Evolutionary conservation across 2,329 filamentous ascomycete species (phyloP).

Genomic region (Epichloe coenophiala): DNA sequence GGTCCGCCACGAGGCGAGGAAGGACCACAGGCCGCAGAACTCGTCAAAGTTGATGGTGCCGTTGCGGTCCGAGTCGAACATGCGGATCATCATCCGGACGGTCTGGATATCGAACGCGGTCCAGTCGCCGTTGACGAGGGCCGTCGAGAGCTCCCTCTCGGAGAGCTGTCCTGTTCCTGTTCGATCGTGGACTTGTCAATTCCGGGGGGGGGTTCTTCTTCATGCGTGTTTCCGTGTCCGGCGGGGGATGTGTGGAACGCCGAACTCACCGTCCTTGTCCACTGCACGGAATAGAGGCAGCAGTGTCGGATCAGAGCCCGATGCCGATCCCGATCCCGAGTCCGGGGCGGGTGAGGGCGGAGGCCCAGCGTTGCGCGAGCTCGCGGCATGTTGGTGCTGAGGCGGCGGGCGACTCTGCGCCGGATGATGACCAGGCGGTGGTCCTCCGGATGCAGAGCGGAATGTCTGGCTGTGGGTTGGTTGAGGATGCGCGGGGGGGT

Average conservation of each 20-base stretch:
- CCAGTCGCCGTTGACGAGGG: slow-evolving; percentile 94
- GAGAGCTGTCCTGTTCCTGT: slow-evolving; percentile 66
- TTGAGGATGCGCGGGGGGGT: slow-evolving; percentile 1
- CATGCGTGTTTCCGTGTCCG: too few relatives aligned
- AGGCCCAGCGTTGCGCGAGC: slow-evolving; percentile 44
- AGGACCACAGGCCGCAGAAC: slow-evolving; percentile 93
- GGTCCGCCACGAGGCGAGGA: slow-evolving; percentile 83
- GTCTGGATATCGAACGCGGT: slow-evolving; percentile 87
- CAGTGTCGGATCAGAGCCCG: slow-evolving; percentile 54
- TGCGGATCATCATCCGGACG: slow-evolving; percentile 97
- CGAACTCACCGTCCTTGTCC: slow-evolving; percentile 59
- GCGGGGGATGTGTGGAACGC: too few relatives aligned
- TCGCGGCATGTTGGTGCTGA: slow-evolving; percentile 31
- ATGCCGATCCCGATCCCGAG: slow-evolving; percentile 27
- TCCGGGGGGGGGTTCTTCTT: neutral
- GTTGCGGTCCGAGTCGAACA: slow-evolving; percentile 90
- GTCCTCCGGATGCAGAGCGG: neutral
- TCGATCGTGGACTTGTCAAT: slow-evolving; percentile 7
- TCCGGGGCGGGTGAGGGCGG: slow-evolving; percentile 49
- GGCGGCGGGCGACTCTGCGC: slow-evolving; percentile 21
- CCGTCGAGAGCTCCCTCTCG: slow-evolving; percentile 74
- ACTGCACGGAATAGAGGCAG: slow-evolving; percentile 81
- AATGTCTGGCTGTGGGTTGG: slow-evolving; percentile 1
- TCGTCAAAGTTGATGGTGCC: slow-evolving; percentile 89
- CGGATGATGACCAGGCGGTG: slow-evolving; percentile 2